Percentiles rank a stretch among this genome's conserved stretches.
Evolutionary conservation across 2,329 filamentous ascomycete species (phyloP).

Genomic region (Penicillium freii): DNA sequence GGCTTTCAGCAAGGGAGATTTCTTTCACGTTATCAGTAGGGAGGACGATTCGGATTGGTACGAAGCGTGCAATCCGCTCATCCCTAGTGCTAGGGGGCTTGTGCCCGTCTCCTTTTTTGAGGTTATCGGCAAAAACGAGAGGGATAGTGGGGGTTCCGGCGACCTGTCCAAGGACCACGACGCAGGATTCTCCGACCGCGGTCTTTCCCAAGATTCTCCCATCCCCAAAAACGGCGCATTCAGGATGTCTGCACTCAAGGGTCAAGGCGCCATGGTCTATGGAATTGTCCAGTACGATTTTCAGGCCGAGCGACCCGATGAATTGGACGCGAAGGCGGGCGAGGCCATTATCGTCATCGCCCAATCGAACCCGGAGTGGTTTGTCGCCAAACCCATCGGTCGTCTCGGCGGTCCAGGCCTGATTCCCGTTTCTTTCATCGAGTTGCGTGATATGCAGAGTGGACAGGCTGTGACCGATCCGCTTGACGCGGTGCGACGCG

Average conservation of each 20-base stretch:
- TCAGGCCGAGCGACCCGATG: slow-evolving; percentile 89
- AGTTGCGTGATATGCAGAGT: slow-evolving; percentile 90
- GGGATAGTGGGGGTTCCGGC: slow-evolving; percentile 74
- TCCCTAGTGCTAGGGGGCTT: slow-evolving; percentile 79
- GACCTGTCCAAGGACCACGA: slow-evolving; percentile 67
- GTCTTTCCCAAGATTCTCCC: slow-evolving; percentile 34
- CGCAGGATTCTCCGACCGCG: slow-evolving; percentile 75
- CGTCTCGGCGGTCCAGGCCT: slow-evolving; percentile 90
- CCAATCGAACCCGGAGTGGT: slow-evolving; percentile 98
- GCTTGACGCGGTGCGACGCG: slow-evolving; percentile 78
- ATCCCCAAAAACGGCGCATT: slow-evolving; percentile 27
- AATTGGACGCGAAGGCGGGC: slow-evolving; percentile 89
- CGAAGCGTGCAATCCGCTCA: slow-evolving; percentile 91
- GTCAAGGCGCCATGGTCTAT: slow-evolving; percentile 82
- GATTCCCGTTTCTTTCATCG: slow-evolving; percentile 94
- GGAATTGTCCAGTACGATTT: slow-evolving; percentile 98
- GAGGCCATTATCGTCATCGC: slow-evolving; percentile 98
- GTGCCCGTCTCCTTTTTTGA: slow-evolving; percentile 96
- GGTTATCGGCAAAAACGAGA: slow-evolving; percentile 82
- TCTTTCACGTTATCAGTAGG: slow-evolving; percentile 95
- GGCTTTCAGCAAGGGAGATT: slow-evolving; percentile 91
- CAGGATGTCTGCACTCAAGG: slow-evolving; percentile 51
- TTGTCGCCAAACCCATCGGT: slow-evolving; percentile 98
- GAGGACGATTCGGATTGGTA: slow-evolving; percentile 97
- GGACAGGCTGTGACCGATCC: slow-evolving; percentile 79